Evolutionary conservation across 2,329 filamentous ascomycete genomes (phyloP), one percentile per base, ranked within the genome.

Genomic region (Penicillium sp.): DNA sequence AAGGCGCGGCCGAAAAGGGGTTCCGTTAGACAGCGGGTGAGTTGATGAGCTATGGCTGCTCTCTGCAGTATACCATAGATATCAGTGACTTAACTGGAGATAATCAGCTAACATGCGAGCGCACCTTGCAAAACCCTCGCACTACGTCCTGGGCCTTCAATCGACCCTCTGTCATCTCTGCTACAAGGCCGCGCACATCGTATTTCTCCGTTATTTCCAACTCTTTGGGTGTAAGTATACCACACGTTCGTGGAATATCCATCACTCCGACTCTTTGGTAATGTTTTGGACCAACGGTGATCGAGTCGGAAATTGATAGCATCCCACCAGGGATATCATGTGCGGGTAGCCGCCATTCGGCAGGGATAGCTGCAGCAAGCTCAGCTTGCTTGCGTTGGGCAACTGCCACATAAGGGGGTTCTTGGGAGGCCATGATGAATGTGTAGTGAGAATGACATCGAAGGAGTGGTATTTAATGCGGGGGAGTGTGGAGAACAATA

Each of bases 171-270:
- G 65, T 57, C 12, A 80, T 72, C 12, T 71, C 69, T 2, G 53
- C 50, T 6, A 78, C 59, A 5, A 80, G 63, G 1, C 67, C 69
- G 2, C 69, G 64, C 1, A 77, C 68, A 66, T 83, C 78, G 58
- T 79, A 80, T 0, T 75, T 63, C 59, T 85, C 82, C 0, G 84
- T 86, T 46, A 86, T 84, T 0, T 72, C 67, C 19, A 85, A 65
- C 58, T 87, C 83, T 5, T 75, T 65, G 0, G 68, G n/a, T 1
- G 67, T 78, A 25, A 86, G 70, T 6, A 86, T 65, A 0, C 82
- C 81, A 61, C 81, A 82, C 47, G 73, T 72, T n/a, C 76, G 72
- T 3, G 83, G 82, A 10, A 84, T 69, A 28, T 78, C 70, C 49
- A 81, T 73, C 22, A 82, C 74, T 49, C 75, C 69, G 30, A 72